phyloP scores from a whole-genome alignment of 331 rosid species.

The Spiraea crenata region DNA sequence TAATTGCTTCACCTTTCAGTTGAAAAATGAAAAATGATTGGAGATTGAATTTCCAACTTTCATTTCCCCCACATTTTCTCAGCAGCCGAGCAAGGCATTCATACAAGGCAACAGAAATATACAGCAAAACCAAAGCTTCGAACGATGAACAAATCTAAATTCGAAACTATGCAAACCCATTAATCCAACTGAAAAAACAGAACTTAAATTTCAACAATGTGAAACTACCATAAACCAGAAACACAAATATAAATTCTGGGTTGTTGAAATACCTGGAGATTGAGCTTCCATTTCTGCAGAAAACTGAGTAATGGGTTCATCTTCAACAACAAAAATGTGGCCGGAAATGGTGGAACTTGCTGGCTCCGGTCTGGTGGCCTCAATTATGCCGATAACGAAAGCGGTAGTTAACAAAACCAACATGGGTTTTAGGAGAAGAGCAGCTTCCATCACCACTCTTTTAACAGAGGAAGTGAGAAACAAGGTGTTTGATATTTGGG shows the following conservation, averaged over 20 bases:
- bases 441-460: constrained; percentile 44
- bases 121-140: not conserved
- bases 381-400: constrained; percentile 33
- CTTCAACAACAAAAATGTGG: constrained; percentile 15
- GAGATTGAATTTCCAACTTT: not conserved
- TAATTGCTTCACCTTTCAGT: not conserved
- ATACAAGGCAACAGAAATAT: not conserved
- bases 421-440: constrained; percentile 35
- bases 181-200: constrained; percentile 19
- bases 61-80: not conserved
- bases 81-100: constrained; percentile 7
- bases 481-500: constrained; percentile 14
- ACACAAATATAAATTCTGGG: constrained; percentile 5
- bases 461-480: constrained; percentile 7
- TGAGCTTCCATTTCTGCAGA: constrained; percentile 53
- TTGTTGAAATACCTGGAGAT: constrained; percentile 62
- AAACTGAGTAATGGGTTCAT: constrained; percentile 39
- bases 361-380: constrained; percentile 32
- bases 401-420: constrained; percentile 37
- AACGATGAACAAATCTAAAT: constrained; percentile 7
- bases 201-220: constrained; percentile 1
- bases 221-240: not conserved
- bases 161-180: constrained; percentile 21
- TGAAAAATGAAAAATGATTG: not conserved
- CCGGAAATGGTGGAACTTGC: constrained; percentile 32